Evolutionary conservation across 805 yeast species (phyloP).

Genomic region (Yarrowia porcina): DNA sequence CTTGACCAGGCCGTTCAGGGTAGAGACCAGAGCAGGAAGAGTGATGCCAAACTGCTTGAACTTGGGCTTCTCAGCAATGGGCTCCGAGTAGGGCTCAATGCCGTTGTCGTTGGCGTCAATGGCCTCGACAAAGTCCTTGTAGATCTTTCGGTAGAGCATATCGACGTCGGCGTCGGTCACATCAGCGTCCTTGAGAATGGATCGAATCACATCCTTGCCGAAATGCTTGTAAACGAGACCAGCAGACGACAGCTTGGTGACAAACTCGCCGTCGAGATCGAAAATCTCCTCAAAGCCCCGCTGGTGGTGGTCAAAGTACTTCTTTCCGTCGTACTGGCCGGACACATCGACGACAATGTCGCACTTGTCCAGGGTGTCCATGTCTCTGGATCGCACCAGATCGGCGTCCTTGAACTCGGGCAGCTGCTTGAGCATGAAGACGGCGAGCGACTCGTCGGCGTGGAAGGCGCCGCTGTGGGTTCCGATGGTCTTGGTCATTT

Average conservation of each 20-base stretch:
- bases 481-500: conserved; percentile 58
- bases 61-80: conserved; percentile 47
- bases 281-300: conserved; percentile 82
- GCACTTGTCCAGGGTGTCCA: conserved; percentile 74
- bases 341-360: conserved; percentile 95
- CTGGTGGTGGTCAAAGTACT: conserved; percentile 95
- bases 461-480: conserved; percentile 83
- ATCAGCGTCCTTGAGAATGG: conserved; percentile 45
- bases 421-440: conserved; percentile 70
- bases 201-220: conserved; percentile 44
- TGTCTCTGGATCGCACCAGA: conserved; percentile 79
- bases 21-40: conserved; percentile 72
- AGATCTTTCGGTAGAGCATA: conserved; percentile 69
- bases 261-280: conserved; percentile 45
- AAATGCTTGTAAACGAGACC: conserved; percentile 79
- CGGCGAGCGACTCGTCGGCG: conserved; percentile 95
- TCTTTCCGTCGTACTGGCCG: conserved; percentile 81
- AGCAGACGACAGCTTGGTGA: conserved; percentile 87
- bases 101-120: conserved; percentile 97
- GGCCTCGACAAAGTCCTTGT: conserved; percentile 82
- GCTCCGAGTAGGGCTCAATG: conserved; percentile 62
- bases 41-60: conserved; percentile 73
- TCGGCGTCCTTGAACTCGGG: conserved; percentile 66
- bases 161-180: conserved; percentile 48
- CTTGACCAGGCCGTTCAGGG: conserved; percentile 84